Evolutionary conservation across 2,329 filamentous ascomycete genomes (phyloP).

Genomic region (Diaporthe humulicola): DNA sequence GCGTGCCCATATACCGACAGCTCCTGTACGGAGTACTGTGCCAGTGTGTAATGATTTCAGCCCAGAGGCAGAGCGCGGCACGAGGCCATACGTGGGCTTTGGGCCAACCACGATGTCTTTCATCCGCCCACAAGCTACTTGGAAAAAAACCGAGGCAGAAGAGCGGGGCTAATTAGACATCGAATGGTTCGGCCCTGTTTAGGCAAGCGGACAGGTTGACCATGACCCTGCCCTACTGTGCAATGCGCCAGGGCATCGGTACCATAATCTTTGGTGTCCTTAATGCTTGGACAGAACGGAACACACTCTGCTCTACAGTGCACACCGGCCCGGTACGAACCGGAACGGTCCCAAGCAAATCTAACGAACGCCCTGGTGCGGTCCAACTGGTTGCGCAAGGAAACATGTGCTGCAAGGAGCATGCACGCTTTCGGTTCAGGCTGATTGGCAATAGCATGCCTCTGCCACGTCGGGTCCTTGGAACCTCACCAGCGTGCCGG

Average conservation of each 20-base stretch:
- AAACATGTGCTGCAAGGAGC: neutral
- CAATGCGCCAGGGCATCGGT: neutral
- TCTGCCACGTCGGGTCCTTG: neutral
- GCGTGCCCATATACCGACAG: no score
- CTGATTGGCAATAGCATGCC: neutral
- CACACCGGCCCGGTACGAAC: neutral
- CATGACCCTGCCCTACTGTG: neutral
- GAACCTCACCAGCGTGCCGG: neutral
- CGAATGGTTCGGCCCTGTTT: neutral
- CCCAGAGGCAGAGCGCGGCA: neutral
- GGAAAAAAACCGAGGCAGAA: neutral
- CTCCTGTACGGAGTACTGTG: no score
- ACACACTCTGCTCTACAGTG: neutral
- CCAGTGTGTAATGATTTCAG: neutral
- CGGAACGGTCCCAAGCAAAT: neutral
- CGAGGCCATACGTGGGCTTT: neutral
- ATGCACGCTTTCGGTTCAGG: neutral
- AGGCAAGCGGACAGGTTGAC: neutral
- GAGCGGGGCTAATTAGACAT: neutral
- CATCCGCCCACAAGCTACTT: neutral
- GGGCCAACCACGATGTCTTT: neutral
- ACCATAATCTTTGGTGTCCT: neutral
- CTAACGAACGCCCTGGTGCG: neutral
- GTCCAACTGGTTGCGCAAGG: neutral
- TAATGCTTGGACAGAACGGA: neutral